A percentile compares a stretch with the other conserved stretches of the same genome.
phyloP scores from a whole-genome alignment of 768 basidiomycete species.

The Pulveroboletus ravenelii region DNA sequence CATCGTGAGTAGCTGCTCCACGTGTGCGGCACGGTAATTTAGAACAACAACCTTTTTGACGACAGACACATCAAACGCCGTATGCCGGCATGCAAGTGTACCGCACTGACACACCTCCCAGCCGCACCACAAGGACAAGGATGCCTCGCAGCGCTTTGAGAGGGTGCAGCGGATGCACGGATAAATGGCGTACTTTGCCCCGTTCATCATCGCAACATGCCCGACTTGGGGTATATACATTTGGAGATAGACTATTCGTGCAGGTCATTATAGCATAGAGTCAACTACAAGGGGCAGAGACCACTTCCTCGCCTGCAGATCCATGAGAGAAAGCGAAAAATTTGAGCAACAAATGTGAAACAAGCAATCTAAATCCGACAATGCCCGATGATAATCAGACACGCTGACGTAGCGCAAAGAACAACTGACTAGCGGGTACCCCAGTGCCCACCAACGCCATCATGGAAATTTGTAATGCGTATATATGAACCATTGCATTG shows the following conservation, averaged over 20 bases:
- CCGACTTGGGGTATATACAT: not conserved
- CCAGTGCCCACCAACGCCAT: not conserved
- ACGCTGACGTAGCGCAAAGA: not conserved
- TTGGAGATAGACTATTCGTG: not conserved
- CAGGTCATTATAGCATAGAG: not conserved
- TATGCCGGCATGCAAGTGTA: not conserved
- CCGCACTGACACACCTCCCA: not conserved
- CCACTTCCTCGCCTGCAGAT: not conserved
- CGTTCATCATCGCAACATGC: too few species aligned
- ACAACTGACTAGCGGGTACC: not conserved
- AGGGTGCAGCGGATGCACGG: too few species aligned
- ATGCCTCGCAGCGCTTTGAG: not conserved
- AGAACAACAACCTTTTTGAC: conserved; percentile 7
- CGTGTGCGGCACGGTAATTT: conserved; percentile 17
- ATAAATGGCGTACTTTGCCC: too few species aligned
- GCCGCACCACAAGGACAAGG: not conserved
- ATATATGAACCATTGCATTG: conserved; percentile 14
- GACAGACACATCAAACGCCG: not conserved
- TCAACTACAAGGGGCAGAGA: not conserved
- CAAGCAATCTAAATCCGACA: conserved; percentile 6
- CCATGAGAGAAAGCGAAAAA: not conserved
- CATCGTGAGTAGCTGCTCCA: not conserved
- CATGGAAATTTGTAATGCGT: conserved; percentile 16
- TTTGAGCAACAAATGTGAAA: conserved; percentile 5
- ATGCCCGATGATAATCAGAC: not conserved